phyloP scores from a whole-genome alignment of 371 early-diverging fungal genomes.

The Amoeboaphelidium protococcarum region DNA sequence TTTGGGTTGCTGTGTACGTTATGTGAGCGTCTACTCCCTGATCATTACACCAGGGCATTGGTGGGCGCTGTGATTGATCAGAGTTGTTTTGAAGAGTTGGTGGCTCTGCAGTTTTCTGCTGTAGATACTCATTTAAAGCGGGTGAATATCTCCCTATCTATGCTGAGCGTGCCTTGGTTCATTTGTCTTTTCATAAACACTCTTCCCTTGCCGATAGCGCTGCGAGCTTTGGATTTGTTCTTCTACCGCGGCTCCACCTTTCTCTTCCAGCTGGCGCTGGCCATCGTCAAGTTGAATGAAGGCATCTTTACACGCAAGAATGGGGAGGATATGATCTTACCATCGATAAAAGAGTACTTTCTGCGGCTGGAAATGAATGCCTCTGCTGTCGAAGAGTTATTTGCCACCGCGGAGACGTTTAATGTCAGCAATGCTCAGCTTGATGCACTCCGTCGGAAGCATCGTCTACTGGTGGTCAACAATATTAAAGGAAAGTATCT shows the following conservation, averaged over 20 bases:
- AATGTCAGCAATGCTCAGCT: no score
- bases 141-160: constrained; percentile 24
- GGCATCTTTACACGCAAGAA: no score
- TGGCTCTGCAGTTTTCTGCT: constrained; percentile 17
- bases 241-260: constrained; percentile 23
- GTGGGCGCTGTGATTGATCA: constrained; percentile 35
- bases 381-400: no score
- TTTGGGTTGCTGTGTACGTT: background rate
- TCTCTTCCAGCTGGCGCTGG: constrained; percentile 26
- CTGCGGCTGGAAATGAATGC: no score
- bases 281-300: constrained; percentile 26
- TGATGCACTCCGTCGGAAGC: no score
- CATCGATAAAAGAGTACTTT: no score
- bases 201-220: constrained; percentile 15
- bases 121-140: constrained; percentile 20
- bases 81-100: constrained; percentile 21
- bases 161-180: constrained; percentile 34
- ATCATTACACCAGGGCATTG: constrained; percentile 31
- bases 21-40: constrained; percentile 21
- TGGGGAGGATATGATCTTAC: no score
- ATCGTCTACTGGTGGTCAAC: no score
- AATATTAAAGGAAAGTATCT: no score
- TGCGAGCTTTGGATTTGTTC: constrained; percentile 12
- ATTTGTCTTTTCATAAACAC: constrained; percentile 26
- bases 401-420: no score